Evolutionary conservation across 176 grass and related monocot species (phyloP).

Genomic region (Olyra latifolia): DNA sequence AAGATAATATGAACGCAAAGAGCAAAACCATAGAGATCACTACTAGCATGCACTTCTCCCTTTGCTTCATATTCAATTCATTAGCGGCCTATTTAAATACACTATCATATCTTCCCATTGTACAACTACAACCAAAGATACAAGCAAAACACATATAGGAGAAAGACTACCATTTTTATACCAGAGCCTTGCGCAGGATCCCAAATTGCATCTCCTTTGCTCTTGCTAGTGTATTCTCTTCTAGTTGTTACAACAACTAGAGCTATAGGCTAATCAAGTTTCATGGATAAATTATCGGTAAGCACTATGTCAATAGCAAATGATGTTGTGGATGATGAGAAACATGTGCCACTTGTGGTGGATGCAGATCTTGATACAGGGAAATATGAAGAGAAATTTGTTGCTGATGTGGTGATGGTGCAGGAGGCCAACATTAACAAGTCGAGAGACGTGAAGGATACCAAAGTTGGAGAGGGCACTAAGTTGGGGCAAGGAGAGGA

Average conservation of each 20-base stretch:
- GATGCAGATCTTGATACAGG: background rate
- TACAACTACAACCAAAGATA: background rate
- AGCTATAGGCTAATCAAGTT: background rate
- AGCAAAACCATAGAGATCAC: too few relatives aligned
- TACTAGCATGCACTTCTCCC: too few relatives aligned
- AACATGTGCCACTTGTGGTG: background rate
- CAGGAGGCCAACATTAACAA: background rate
- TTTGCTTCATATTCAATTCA: too few relatives aligned
- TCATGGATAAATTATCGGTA: background rate
- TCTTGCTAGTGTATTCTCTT: background rate
- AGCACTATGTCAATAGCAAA: background rate
- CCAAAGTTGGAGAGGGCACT: background rate
- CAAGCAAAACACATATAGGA: background rate
- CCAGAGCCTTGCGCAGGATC: background rate
- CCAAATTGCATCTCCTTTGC: background rate
- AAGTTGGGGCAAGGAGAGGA: too few relatives aligned
- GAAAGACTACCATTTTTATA: background rate
- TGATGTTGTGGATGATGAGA: background rate
- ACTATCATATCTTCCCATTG: background rate
- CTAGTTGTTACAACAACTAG: background rate
- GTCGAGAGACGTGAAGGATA: background rate
- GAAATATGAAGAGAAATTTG: background rate
- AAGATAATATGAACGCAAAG: background rate
- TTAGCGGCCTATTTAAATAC: background rate
- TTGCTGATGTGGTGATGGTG: background rate